Conservation (phyloP, 495 filamentous ascomycete species). For the Penicillium silybi region DNA sequence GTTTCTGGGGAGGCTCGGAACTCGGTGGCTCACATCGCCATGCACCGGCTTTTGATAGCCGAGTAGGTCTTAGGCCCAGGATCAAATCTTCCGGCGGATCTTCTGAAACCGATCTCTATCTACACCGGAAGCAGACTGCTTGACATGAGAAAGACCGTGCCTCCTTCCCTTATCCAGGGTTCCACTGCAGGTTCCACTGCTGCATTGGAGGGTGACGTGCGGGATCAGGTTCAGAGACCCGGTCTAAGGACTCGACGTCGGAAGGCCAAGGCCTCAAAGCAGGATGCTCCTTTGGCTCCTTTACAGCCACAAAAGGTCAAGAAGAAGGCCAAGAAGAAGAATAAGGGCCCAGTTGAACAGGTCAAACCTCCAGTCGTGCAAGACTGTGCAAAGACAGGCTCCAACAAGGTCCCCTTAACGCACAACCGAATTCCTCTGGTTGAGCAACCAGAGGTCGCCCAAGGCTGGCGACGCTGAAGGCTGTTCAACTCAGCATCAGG, state of each 20-base stretch:
- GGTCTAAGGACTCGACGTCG: background rate
- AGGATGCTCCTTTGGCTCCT: background rate
- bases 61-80: background rate
- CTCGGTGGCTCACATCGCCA: slow-evolving; percentile 25
- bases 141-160: background rate
- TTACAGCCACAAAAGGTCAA: background rate
- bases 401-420: slow-evolving; percentile 23
- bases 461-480: background rate
- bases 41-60: slow-evolving; percentile 20
- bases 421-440: slow-evolving; percentile 17
- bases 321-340: background rate
- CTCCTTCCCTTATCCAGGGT: background rate
- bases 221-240: background rate
- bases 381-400: background rate
- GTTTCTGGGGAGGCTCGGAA: slow-evolving; percentile 23
- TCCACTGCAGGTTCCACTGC: background rate
- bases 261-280: background rate
- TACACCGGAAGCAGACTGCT: background rate
- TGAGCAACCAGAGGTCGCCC: background rate
- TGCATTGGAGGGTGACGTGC: background rate
- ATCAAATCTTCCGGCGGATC: background rate
- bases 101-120: background rate
- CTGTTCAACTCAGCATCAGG: background rate
- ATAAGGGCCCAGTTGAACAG: background rate
- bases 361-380: background rate